A percentile compares a stretch with the other conserved stretches of the same genome.
Conservation (phyloP, 2,329 filamentous ascomycete genomes). For the Leptographium procerum region DNA sequence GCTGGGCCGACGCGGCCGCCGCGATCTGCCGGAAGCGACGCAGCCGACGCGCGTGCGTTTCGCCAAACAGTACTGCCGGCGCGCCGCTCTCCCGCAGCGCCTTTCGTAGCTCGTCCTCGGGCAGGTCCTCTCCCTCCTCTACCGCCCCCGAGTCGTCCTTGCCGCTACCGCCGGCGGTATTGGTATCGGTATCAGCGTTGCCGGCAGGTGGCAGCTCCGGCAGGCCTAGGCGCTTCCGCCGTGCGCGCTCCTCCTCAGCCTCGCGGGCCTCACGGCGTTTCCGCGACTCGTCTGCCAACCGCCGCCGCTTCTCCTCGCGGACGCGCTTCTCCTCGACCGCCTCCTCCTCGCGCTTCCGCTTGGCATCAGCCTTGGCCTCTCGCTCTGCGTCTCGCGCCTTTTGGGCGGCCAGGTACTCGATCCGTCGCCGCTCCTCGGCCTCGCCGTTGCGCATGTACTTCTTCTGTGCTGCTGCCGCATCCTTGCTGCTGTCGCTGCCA, state of each 20-base stretch:
- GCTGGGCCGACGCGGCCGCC: conserved; percentile 33
- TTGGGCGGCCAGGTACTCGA: conserved; percentile 74
- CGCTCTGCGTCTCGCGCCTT: conserved; percentile 61
- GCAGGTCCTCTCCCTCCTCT: conserved; percentile 38
- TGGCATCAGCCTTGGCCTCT: conserved; percentile 56
- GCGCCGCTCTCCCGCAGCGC: conserved; percentile 63
- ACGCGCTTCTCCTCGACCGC: conserved; percentile 55
- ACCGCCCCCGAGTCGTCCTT: conserved; percentile 21
- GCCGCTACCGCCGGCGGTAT: conserved; percentile 23
- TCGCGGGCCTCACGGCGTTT: conserved; percentile 60
- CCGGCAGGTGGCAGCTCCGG: conserved; percentile 52
- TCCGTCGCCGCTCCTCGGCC: conserved; percentile 68
- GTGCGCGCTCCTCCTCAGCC: conserved; percentile 57
- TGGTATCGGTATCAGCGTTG: conserved; percentile 26
- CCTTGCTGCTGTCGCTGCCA: background rate
- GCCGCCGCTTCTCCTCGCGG: conserved; percentile 71
- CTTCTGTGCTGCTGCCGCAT: conserved; percentile 31
- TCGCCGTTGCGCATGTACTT: conserved; percentile 84
- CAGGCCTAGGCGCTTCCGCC: conserved; percentile 67
- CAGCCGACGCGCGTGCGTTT: conserved; percentile 58
- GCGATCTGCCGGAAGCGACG: conserved; percentile 59
- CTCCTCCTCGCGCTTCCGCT: conserved; percentile 85
- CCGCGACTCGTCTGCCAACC: conserved; percentile 70
- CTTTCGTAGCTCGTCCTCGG: conserved; percentile 58
- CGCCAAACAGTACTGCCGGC: conserved; percentile 69